A percentile compares a stretch with the other conserved stretches of the same genome.
phyloP scores from a whole-genome alignment of 768 basidiomycete genomes.

The Podaxis mareebaensis region DNA sequence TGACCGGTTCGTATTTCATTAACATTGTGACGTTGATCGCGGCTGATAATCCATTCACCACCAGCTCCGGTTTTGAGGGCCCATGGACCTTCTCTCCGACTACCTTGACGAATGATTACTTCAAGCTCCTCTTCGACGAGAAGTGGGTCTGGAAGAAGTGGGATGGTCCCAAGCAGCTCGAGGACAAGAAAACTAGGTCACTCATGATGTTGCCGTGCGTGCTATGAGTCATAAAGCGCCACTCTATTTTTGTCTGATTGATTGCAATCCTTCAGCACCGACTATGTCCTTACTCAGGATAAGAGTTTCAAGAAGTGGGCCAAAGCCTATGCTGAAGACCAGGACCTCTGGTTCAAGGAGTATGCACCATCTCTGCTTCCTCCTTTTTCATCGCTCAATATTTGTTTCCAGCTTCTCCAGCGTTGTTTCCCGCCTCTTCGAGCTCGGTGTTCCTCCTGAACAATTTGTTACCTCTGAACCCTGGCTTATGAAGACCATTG shows the following conservation, averaged over 20 bases:
- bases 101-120: conserved; percentile 85
- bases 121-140: conserved; percentile 83
- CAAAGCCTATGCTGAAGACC: conserved; percentile 83
- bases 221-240: neutral
- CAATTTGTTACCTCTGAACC: conserved; percentile 77
- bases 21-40: neutral
- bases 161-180: conserved; percentile 89
- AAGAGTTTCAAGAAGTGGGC: conserved; percentile 90
- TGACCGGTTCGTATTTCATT: conserved; percentile 51
- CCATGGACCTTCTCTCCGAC: conserved; percentile 97
- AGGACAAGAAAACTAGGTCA: conserved; percentile 85
- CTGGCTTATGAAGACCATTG: conserved; percentile 68
- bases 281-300: conserved; percentile 87
- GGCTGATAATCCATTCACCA: neutral
- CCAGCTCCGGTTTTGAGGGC: conserved; percentile 79
- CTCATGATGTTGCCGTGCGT: conserved; percentile 97
- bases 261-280: conserved; percentile 52
- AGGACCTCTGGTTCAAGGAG: conserved; percentile 93
- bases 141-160: conserved; percentile 98
- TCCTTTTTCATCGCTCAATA: conserved; percentile 4
- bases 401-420: conserved; percentile 68
- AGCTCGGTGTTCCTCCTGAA: conserved; percentile 85
- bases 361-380: conserved; percentile 38
- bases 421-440: conserved; percentile 77
- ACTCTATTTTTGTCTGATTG: neutral